Evolutionary conservation across 225 moss, liverwort and hornwort species (phyloP).

Genomic region (Pleurozium schreberi): DNA sequence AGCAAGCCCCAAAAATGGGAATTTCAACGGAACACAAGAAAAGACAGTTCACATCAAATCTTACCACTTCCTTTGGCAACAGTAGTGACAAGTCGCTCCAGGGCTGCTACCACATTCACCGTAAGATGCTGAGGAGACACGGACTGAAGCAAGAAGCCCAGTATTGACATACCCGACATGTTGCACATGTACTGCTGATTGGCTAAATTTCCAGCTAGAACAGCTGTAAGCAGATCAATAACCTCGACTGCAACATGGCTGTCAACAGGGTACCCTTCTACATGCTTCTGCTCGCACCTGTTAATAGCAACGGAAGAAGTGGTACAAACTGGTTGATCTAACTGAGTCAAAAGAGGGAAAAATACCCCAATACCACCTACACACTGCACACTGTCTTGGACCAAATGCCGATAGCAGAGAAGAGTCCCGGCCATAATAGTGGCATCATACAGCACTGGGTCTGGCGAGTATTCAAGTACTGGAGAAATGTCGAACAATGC

Average conservation of each 20-base stretch:
- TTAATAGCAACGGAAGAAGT: slow-evolving; percentile 5
- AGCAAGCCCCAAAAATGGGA: background rate
- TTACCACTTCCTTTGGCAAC: slow-evolving; percentile 55
- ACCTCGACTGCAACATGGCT: slow-evolving; percentile 72
- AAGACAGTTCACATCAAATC: background rate
- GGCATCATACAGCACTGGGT: slow-evolving; percentile 45
- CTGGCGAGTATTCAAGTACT: slow-evolving; percentile 51
- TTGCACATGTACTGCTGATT: slow-evolving; percentile 76
- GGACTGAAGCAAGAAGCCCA: slow-evolving; percentile 72
- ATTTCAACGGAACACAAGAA: background rate
- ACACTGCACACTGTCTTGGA: slow-evolving; percentile 81
- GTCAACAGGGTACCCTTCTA: slow-evolving; percentile 38
- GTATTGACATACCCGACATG: slow-evolving; percentile 59
- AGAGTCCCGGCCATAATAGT: slow-evolving; percentile 67
- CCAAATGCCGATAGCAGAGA: slow-evolving; percentile 67
- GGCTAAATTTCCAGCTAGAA: slow-evolving; percentile 54
- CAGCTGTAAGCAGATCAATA: slow-evolving; percentile 65
- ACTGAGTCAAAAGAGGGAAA: slow-evolving; percentile 68
- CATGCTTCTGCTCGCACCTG: slow-evolving; percentile 8
- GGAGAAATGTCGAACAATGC: slow-evolving; percentile 66
- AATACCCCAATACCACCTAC: slow-evolving; percentile 86
- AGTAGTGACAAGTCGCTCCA: slow-evolving; percentile 68
- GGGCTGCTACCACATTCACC: slow-evolving; percentile 56
- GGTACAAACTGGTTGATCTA: slow-evolving; percentile 57
- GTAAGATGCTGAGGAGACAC: slow-evolving; percentile 72